Percentiles rank a stretch among this genome's conserved stretches.
phyloP scores from a whole-genome alignment of 2,329 filamentous ascomycete genomes.

The Cercospora sojina region DNA sequence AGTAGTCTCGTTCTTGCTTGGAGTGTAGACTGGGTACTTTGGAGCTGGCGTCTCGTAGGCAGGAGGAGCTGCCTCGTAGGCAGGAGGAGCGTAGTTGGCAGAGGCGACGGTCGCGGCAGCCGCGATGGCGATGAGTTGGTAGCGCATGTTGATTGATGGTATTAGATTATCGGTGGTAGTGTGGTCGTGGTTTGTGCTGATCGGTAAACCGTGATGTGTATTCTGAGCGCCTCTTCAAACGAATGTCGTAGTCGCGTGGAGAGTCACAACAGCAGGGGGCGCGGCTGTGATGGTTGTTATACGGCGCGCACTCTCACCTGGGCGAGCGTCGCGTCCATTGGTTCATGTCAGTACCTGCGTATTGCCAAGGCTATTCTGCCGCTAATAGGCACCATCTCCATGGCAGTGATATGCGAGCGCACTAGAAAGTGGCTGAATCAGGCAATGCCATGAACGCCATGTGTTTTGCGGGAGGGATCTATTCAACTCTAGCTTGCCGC shows the following conservation, averaged over 20 bases:
- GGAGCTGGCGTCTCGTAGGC: not conserved
- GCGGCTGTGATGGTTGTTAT: not conserved
- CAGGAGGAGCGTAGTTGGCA: constrained; percentile 5
- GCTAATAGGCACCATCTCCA: not conserved
- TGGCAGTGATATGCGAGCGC: constrained; percentile 4
- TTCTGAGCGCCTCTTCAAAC: constrained; percentile 4
- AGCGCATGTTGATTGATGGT: constrained; percentile 11
- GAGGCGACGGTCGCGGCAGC: constrained; percentile 3
- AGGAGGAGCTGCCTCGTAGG: not conserved
- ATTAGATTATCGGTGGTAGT: not conserved
- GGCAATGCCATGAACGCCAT: constrained; percentile 10
- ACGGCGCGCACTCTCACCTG: not conserved
- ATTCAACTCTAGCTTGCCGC: not conserved
- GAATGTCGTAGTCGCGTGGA: constrained; percentile 12
- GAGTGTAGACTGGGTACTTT: not conserved
- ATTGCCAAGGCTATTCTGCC: constrained; percentile 6
- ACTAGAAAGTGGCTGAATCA: not conserved
- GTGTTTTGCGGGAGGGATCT: constrained; percentile 1
- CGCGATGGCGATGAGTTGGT: constrained; percentile 11
- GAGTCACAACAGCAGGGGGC: not conserved
- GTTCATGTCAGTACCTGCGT: constrained; percentile 13
- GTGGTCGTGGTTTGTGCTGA: not conserved
- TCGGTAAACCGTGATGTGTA: not conserved
- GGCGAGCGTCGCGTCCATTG: not conserved
- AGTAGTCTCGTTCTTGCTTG: not conserved